phyloP scores from a whole-genome alignment of 805 yeast species.

The Hanseniaspora osmophila region DNA sequence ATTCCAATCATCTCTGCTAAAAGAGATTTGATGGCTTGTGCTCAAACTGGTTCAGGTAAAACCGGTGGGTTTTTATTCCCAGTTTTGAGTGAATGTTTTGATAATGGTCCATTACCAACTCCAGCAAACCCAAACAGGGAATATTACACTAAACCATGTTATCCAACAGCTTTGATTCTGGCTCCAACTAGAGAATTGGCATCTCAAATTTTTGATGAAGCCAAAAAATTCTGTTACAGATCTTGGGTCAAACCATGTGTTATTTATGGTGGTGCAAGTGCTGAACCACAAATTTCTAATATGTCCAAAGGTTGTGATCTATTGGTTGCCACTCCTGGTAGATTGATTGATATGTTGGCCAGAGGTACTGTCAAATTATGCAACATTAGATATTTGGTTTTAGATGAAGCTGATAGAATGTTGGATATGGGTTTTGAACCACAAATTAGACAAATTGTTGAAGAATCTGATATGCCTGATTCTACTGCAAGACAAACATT shows the following conservation, averaged over 20 bases:
- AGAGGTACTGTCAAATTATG: slow-evolving; percentile 84
- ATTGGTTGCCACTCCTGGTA: slow-evolving; percentile 97
- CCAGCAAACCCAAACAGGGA: slow-evolving; percentile 26
- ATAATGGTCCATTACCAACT: slow-evolving; percentile 66
- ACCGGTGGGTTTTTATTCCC: slow-evolving; percentile 99
- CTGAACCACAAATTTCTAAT: slow-evolving; percentile 73
- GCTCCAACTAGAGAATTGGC: slow-evolving; percentile 99
- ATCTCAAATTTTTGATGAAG: slow-evolving; percentile 90
- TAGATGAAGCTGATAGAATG: slow-evolving; percentile 99
- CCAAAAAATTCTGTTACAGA: slow-evolving; percentile 89
- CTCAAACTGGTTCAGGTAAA: slow-evolving; percentile 98
- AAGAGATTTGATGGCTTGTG: slow-evolving; percentile 93
- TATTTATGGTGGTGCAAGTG: slow-evolving; percentile 97
- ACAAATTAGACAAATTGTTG: slow-evolving; percentile 95
- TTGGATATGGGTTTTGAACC: slow-evolving; percentile 99
- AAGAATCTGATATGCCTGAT: slow-evolving; percentile 94
- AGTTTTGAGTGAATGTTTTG: slow-evolving; percentile 79
- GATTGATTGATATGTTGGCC: slow-evolving; percentile 88
- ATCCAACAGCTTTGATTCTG: slow-evolving; percentile 86
- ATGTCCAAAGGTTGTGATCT: slow-evolving; percentile 90
- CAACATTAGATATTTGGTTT: slow-evolving; percentile 82
- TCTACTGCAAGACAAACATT: slow-evolving; percentile 87
- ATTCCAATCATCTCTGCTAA: slow-evolving; percentile 81
- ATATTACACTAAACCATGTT: slow-evolving; percentile 62
- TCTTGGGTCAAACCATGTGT: slow-evolving; percentile 96